A percentile compares a stretch with the other conserved stretches of the same genome.
Conservation (phyloP, 1,139 yeast genomes). For the Groenewaldozyma sp. region DNA sequence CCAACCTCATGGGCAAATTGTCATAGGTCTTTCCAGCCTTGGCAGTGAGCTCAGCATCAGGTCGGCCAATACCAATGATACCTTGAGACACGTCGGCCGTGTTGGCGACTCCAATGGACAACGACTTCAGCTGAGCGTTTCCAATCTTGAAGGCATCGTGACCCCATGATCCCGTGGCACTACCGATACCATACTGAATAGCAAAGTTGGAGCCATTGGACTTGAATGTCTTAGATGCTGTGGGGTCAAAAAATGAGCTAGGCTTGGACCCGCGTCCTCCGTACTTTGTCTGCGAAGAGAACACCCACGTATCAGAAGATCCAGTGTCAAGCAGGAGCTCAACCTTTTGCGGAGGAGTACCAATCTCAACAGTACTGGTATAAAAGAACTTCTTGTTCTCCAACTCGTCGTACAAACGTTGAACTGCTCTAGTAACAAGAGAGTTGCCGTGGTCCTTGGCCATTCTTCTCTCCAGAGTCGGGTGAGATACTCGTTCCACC, state of each 20-base stretch:
- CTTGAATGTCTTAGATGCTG: constrained; percentile 17
- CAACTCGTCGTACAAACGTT: constrained; percentile 23
- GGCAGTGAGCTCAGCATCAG: constrained; percentile 29
- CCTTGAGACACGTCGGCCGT: constrained; percentile 38
- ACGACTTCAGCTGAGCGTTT: constrained; percentile 29
- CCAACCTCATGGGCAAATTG: constrained; percentile 31
- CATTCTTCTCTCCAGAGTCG: constrained; percentile 8
- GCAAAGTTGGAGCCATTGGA: constrained; percentile 17
- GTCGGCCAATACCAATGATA: constrained; percentile 46
- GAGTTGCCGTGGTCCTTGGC: background rate
- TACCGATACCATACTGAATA: constrained; percentile 25
- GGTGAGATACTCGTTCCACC: constrained; percentile 17
- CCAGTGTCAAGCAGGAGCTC: constrained; percentile 49
- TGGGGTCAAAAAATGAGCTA: constrained; percentile 31
- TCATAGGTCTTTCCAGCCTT: constrained; percentile 17
- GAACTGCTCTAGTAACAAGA: constrained; percentile 6
- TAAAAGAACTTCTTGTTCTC: constrained; percentile 29
- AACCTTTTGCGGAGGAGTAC: constrained; percentile 24
- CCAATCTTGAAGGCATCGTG: constrained; percentile 38
- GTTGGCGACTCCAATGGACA: constrained; percentile 42
- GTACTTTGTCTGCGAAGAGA: constrained; percentile 23
- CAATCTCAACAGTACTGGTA: constrained; percentile 26
- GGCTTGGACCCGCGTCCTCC: constrained; percentile 16
- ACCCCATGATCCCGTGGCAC: constrained; percentile 39
- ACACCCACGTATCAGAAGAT: constrained; percentile 61